Evolutionary conservation across 352 stramenopile genomes (phyloP), one percentile per base, ranked within the genome.

Genomic region (Halophytophthora batemanensis): DNA sequence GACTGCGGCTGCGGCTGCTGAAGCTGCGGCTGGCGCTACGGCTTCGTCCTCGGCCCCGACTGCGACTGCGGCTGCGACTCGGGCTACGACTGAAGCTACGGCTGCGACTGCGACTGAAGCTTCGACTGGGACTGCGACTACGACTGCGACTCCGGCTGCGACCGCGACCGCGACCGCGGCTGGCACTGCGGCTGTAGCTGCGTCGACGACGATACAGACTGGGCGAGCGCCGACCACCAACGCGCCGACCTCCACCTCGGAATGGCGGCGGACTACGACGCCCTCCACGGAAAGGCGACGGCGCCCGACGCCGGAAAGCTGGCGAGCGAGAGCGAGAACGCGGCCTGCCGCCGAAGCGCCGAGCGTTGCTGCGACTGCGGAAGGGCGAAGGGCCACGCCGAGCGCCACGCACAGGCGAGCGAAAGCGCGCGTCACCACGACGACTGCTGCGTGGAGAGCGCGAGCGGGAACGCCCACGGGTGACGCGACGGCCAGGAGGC

Each of bases 301-400:
- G 29, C 3, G 33, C 65, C 14, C 75, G 73, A 18, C 75, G 68
- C 43, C 73, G 67, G 31, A 70, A 71, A 2, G 19, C 53, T 1
- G 74, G 69, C 15, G 74, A 85, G 11, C 67, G 64, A 17, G 59
- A 77, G 19, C 67, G 64, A 17, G 59, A 77, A 17, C 70, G 57
- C 6, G 69, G 69, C 1, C 67, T 45, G 1, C 43, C 14, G 23
- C 47, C 42, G 1, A 70, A 67, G 17, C 53, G 53, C 5, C 55
- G 59, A 8, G 42, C 51, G 14, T 64, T 63, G 18, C 69, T 72
- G 17, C 43, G 62, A 15, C 65, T 71, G 2, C 84, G 74, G 41
- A 81, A 85, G 3, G 74, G 70, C 10, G 80, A 89, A 0, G 53
- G 50, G 0, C 15, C 50, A 6, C 76, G 72, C 18, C 71, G 58